Evolutionary conservation across 495 filamentous ascomycete species (phyloP).

Genomic region (Penicillium herquei): DNA sequence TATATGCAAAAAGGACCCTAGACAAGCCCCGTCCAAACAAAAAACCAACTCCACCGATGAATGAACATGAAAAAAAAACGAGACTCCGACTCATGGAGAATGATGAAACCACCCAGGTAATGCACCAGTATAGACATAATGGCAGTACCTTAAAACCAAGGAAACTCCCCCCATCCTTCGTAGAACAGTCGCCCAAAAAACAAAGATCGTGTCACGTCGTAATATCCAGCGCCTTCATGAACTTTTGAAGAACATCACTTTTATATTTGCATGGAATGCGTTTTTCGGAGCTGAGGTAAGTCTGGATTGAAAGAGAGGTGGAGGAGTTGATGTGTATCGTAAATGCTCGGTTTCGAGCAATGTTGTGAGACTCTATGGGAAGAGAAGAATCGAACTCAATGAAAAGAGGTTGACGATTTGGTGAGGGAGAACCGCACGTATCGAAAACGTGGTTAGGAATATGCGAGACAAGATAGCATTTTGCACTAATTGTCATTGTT

Average conservation of each 20-base stretch:
- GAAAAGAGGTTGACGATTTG: no score
- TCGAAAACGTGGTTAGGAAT: background rate
- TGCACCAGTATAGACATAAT: conserved; percentile 13
- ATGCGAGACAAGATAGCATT: background rate
- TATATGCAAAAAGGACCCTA: conserved; percentile 5
- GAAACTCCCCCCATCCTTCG: background rate
- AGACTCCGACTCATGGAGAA: conserved; percentile 11
- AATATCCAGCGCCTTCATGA: conserved; percentile 6
- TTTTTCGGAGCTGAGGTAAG: background rate
- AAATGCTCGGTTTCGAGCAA: background rate
- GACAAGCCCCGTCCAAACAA: conserved; percentile 5
- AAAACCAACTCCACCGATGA: conserved; percentile 12
- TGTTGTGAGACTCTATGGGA: background rate
- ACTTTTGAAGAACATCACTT: conserved; percentile 7
- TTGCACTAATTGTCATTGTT: conserved; percentile 1
- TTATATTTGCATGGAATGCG: conserved; percentile 6
- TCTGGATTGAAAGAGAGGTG: background rate
- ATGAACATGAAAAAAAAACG: background rate
- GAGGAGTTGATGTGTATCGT: background rate
- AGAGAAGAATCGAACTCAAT: background rate
- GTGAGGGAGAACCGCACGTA: no score
- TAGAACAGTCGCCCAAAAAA: conserved; percentile 1
- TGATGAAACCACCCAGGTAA: conserved; percentile 10
- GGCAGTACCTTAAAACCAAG: conserved; percentile 6
- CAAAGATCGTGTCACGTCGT: conserved; percentile 10